Percentiles rank a stretch among this genome's conserved stretches.
Evolutionary conservation across 441 rosid species (phyloP).

Genomic region (Euphorbia corollata): DNA sequence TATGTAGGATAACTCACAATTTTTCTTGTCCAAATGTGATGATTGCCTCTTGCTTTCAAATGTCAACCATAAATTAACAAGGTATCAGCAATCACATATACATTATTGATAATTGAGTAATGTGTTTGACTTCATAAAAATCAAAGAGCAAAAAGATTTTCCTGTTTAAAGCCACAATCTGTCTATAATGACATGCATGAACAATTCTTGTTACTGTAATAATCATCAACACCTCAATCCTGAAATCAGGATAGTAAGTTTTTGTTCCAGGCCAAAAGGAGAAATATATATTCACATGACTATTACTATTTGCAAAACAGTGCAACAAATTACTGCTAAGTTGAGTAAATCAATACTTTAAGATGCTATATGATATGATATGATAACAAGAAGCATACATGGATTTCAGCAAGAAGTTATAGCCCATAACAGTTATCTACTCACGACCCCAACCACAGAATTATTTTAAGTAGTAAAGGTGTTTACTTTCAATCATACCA

Average conservation of each 20-base stretch:
- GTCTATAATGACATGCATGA: not conserved
- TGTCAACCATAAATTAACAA: not conserved
- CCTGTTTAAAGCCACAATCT: not conserved
- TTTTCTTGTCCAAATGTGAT: not conserved
- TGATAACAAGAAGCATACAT: not conserved
- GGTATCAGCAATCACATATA: not conserved
- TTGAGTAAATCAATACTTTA: no score
- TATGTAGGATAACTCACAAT: not conserved
- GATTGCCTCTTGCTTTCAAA: not conserved
- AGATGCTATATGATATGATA: no score
- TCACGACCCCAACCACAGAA: not conserved
- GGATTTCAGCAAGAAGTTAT: constrained; percentile 3
- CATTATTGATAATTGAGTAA: not conserved
- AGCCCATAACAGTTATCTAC: not conserved
- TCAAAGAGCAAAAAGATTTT: not conserved
- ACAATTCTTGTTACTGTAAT: no score
- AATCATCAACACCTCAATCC: not conserved
- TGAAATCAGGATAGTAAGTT: not conserved
- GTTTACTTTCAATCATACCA: not conserved
- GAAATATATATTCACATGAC: not conserved
- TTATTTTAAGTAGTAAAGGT: not conserved
- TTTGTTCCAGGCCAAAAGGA: no score
- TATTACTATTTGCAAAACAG: not conserved
- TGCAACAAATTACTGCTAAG: not conserved
- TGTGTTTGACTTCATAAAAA: no score